Evolutionary conservation across 2,329 filamentous ascomycete genomes (phyloP).

Genomic region (Colletotrichum sp.): DNA sequence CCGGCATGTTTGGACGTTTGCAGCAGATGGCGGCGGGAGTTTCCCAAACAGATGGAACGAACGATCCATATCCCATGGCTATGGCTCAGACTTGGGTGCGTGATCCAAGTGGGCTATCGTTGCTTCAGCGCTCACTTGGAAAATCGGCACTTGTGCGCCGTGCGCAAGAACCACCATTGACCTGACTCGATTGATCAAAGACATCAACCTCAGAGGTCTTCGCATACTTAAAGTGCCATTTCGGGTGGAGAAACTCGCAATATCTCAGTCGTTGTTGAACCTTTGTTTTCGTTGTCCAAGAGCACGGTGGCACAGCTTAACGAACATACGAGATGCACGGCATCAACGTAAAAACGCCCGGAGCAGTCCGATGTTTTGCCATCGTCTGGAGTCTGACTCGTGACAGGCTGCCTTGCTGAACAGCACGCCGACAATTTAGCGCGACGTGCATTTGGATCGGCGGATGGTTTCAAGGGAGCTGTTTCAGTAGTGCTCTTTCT

Average conservation of each 20-base stretch:
- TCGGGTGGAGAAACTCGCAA: background rate
- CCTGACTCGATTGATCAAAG: background rate
- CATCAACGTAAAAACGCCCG: background rate
- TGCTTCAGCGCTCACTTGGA: background rate
- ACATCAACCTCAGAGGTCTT: background rate
- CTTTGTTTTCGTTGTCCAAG: background rate
- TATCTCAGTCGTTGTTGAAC: background rate
- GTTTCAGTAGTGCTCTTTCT: background rate
- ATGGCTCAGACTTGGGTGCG: background rate
- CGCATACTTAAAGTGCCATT: accelerated
- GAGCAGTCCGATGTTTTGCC: background rate
- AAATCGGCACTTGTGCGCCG: background rate
- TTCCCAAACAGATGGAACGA: background rate
- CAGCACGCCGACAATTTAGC: background rate
- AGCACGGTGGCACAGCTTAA: background rate
- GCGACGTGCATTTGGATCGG: background rate
- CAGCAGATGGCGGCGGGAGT: background rate
- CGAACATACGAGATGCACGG: background rate
- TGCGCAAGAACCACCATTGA: background rate
- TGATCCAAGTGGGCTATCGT: background rate
- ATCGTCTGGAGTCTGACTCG: background rate
- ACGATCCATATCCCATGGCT: background rate
- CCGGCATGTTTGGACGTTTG: background rate
- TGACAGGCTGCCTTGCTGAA: background rate
- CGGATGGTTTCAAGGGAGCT: background rate